phyloP scores from a whole-genome alignment of 108 stramenopile genomes.

The Stephanodiscus triporus region DNA sequence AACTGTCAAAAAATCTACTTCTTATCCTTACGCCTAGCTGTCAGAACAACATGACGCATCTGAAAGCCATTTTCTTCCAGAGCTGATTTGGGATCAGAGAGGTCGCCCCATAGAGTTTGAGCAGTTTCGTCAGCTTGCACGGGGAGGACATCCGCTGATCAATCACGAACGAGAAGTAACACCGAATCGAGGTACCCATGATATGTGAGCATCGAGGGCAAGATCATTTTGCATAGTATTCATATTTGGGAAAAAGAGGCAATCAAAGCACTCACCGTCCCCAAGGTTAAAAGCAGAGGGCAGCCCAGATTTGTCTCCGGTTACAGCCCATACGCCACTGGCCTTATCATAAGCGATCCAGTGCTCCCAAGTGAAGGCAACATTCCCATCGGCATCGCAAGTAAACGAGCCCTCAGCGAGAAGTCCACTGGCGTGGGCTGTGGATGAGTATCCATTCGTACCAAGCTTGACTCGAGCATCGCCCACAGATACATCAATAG shows the following conservation, averaged over 20 bases:
- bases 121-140: slow-evolving; percentile 64
- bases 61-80: slow-evolving; percentile 74
- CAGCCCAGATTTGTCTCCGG: slow-evolving; percentile 28
- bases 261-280: slow-evolving; percentile 59
- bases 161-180: not conserved
- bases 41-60: slow-evolving; percentile 75
- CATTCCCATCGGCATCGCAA: slow-evolving; percentile 53
- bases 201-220: not conserved
- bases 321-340: slow-evolving; percentile 52
- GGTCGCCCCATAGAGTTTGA: slow-evolving; percentile 72
- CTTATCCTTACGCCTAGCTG: slow-evolving; percentile 46
- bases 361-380: slow-evolving; percentile 61
- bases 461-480: slow-evolving; percentile 75
- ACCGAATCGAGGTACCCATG: slow-evolving; percentile 7
- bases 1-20: slow-evolving; percentile 24
- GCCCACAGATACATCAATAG: slow-evolving; percentile 60
- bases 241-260: not conserved
- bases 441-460: slow-evolving; percentile 62
- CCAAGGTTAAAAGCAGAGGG: slow-evolving; percentile 47
- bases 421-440: slow-evolving; percentile 62
- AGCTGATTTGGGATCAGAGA: slow-evolving; percentile 65
- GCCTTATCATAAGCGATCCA: slow-evolving; percentile 52
- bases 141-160: slow-evolving; percentile 54
- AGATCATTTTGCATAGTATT: not conserved
- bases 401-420: slow-evolving; percentile 76